Base-by-base conservation (phyloP, 805 yeast genomes). In the Ascoidea rubescens region DNA sequence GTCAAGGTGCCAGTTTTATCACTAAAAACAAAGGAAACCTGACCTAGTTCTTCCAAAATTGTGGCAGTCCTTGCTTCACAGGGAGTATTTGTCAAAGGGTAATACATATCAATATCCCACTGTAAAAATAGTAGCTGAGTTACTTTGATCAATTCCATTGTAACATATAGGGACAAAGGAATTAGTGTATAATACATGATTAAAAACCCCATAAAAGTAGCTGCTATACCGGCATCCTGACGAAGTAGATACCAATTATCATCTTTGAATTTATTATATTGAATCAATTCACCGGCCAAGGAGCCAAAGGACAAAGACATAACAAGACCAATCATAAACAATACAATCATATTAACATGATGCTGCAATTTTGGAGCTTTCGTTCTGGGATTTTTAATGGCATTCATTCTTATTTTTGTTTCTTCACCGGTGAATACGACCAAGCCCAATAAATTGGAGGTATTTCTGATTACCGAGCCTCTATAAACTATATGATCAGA, bases 1-100 rank as follows among this genome's bases (percentile, higher is more conserved):
- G 99, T 93, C 55, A 93, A 73, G 0, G 99, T 93, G 7, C 99
- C 99, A 0, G 99, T 93, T 65, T 93, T 93, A 67, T 93, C 99
- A 55, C 96, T 86, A 64, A 93, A 93, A 3, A 93, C 77, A 62
- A 91, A 90, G 49, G 96, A 84, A 1, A 95, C 97, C 64, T 93
- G 99, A 2, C 99, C 99, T 59, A 93, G 71, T 67, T 93, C 99
- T 64, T 93, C 99, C 57, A 93, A 75, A 58, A 93, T 88, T 0
- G 97, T 87, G 0, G 98, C 96, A 0, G 98, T 90, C 63, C 91
- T 82, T 0, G 96, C 95, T 59, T 87, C 96, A 49, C 96, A 91
- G 0, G 96, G 96, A 0, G 96, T 93, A 60, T 93, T 79, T 5
- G 88, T 76, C 37, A 79, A 84, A 16, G 72, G 72, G 63, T 93